A percentile compares a stretch with the other conserved stretches of the same genome.
phyloP scores from a whole-genome alignment of 257 asterid genomes.

The Solanum tarijense region DNA sequence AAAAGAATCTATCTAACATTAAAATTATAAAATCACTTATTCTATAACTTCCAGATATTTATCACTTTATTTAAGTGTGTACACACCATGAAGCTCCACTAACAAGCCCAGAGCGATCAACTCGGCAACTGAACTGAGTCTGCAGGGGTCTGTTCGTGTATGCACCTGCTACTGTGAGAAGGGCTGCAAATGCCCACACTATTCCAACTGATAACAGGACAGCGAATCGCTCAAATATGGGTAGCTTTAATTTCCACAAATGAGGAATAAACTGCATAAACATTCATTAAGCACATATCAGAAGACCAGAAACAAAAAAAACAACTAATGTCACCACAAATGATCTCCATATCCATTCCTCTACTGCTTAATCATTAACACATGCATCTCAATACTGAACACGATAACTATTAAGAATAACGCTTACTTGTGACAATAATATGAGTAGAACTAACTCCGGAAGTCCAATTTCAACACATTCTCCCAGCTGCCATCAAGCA shows the following conservation, averaged over 20 bases:
- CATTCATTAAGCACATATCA: background rate
- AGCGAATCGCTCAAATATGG: conserved; percentile 53
- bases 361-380: background rate
- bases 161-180: conserved; percentile 24
- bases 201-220: conserved; percentile 67
- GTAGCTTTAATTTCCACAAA: conserved; percentile 33
- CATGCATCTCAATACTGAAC: background rate
- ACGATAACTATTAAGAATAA: background rate
- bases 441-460: conserved; percentile 30
- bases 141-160: conserved; percentile 47
- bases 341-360: background rate
- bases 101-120: conserved; percentile 86
- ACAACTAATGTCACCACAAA: background rate
- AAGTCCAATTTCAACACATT: conserved; percentile 39
- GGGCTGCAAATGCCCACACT: conserved; percentile 91
- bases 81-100: conserved; percentile 76
- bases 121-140: conserved; percentile 90
- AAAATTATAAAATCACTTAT: background rate
- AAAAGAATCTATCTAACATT: background rate
- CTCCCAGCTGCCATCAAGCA: conserved; percentile 20
- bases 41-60: background rate
- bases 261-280: conserved; percentile 58
- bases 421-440: conserved; percentile 23
- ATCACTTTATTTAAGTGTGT: background rate
- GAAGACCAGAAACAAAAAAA: background rate